Base-by-base conservation (phyloP, 140 eudicot species). In the Senecio squalidus region DNA sequence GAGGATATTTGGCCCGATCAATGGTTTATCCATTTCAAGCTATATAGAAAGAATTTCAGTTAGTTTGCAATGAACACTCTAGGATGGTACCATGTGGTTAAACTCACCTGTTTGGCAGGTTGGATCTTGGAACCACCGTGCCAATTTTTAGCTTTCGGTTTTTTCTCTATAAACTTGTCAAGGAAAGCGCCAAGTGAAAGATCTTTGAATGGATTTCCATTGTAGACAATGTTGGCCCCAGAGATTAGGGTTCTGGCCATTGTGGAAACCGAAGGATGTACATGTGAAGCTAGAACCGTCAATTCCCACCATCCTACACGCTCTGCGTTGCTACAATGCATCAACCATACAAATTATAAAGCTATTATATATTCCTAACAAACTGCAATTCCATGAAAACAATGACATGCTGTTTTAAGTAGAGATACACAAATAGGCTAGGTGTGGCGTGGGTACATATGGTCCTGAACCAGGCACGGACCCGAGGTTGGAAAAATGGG, bases 91-190 rank as follows among this genome's bases (percentile, higher is more conserved):
- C 36, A 6, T 0, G 2, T 30, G 16, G 9, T 0, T 29, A 17
- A 20, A 39, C 77, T 33, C 28, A 86, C 98, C 95, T 90, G 88
- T 80, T 88, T 92, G 20, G 93, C 75, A 21, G 99, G 99, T 75
- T 92, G 96, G 17, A 92, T 92, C 68, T 80, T 69, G 22, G 99
- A 92, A 20, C 89, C 95, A 56, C 99, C 99, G 43, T 87, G 96
- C 99, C 99, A 92, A 49, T 88, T 77, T 72, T 75, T 75, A 59
- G 75, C 92, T 73, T 84, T 92, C 5, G 99, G 95, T 76, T 87
- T 92, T 82, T 92, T 92, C 79, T 92, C 99, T 95, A 84, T 84
- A 61, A 92, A 84, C 79, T 92, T 92, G 78, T 92, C 96, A 66
- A 92, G 75, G 76, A 92, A 92, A 44, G 96, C 61, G 17, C 73